Conservation (phyloP, 805 yeast genomes). For the Pichia deserticola region DNA sequence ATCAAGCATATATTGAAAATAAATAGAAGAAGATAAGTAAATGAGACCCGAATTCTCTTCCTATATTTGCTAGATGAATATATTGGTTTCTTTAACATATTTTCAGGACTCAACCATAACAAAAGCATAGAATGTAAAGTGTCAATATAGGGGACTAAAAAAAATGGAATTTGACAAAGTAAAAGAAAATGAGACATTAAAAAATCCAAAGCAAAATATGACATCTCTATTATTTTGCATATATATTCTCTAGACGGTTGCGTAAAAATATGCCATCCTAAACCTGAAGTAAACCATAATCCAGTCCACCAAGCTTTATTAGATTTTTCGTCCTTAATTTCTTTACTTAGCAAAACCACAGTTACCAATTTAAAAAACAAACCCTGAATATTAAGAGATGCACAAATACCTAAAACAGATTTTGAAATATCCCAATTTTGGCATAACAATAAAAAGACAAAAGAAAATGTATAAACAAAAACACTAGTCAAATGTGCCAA, state of each 20-base stretch:
- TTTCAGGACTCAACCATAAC: conserved; percentile 50
- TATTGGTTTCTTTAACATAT: conserved; percentile 41
- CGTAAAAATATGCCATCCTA: conserved; percentile 53
- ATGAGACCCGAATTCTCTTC: conserved; percentile 30
- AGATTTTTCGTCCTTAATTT: conserved; percentile 49
- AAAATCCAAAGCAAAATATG: conserved; percentile 62
- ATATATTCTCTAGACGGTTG: conserved; percentile 60
- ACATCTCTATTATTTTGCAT: conserved; percentile 58
- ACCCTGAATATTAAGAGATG: conserved; percentile 48
- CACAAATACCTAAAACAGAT: conserved; percentile 54
- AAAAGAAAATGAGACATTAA: conserved; percentile 51
- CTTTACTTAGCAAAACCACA: conserved; percentile 49
- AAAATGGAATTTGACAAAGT: conserved; percentile 51
- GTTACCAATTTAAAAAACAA: conserved; percentile 47
- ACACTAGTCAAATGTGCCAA: conserved; percentile 49
- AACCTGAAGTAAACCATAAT: conserved; percentile 53
- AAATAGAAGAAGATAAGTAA: conserved; percentile 32
- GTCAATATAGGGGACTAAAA: conserved; percentile 57
- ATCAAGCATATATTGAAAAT: conserved; percentile 24
- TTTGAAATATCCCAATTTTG: conserved; percentile 61
- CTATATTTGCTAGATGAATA: conserved; percentile 35
- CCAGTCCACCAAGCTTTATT: conserved; percentile 80
- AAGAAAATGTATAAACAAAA: conserved; percentile 43
- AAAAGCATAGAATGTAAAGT: conserved; percentile 59
- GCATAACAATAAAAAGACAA: conserved; percentile 57